Percentiles rank a stretch among this genome's conserved stretches.
phyloP scores from a whole-genome alignment of 2,329 filamentous ascomycete genomes.

The Penicillium polonicum region DNA sequence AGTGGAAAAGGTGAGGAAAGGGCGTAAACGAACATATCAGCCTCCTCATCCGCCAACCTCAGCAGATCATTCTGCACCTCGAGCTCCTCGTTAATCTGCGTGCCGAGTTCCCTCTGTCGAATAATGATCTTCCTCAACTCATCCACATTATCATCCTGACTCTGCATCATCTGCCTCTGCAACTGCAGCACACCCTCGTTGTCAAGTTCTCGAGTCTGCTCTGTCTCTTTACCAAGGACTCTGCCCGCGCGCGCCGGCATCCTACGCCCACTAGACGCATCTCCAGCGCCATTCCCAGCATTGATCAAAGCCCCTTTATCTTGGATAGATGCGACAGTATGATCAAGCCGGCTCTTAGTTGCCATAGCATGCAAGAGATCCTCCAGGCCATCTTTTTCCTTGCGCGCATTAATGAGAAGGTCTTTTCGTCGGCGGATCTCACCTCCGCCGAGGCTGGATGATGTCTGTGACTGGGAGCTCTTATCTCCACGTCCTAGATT shows the following conservation, averaged over 20 bases:
- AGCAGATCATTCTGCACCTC: conserved; percentile 62
- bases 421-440: conserved; percentile 60
- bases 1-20: not conserved
- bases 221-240: conserved; percentile 57
- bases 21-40: conserved; percentile 44
- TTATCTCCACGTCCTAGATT: conserved; percentile 33
- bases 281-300: conserved; percentile 17
- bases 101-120: conserved; percentile 61
- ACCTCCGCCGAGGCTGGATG: conserved; percentile 57
- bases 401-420: conserved; percentile 56
- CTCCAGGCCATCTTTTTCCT: conserved; percentile 63
- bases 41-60: conserved; percentile 59
- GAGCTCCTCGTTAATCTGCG: conserved; percentile 62
- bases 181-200: conserved; percentile 64
- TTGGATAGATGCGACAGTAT: conserved; percentile 47
- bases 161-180: conserved; percentile 61
- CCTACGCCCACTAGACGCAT: conserved; percentile 14
- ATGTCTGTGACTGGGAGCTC: conserved; percentile 46
- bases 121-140: conserved; percentile 59
- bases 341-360: conserved; percentile 49
- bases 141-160: conserved; percentile 61
- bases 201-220: conserved; percentile 61
- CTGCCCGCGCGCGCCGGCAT: conserved; percentile 47
- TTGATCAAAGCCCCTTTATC: conserved; percentile 47
- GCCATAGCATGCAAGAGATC: conserved; percentile 59